Evolutionary conservation across 352 stramenopile genomes (phyloP), one percentile per base, ranked within the genome.

Genomic region (Phytophthora pisi): DNA sequence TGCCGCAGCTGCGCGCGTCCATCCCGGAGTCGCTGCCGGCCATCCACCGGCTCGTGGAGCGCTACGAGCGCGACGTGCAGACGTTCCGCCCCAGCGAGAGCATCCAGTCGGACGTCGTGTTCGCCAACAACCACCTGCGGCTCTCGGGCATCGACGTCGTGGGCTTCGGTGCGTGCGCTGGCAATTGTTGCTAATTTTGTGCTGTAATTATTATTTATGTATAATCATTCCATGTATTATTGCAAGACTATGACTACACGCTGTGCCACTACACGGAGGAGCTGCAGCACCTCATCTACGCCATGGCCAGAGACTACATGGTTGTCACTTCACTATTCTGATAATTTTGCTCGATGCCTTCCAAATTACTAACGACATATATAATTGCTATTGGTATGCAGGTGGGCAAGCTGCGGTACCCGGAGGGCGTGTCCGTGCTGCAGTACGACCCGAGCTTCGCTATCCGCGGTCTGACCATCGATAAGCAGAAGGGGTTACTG

Each of bases 221-320:
- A 20, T 20, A 20, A 20, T 20, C 20, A 20, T 20, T 20, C 20
- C 20, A 20, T 20, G 20, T 20, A 20, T 20, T 20, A 20, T 20
- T 20, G 20, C 1, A 20, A 20, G 20, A 98, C 69, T 98, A 97
- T 58, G 95, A 98, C 75, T 98, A 98, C 72, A 98, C 93, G 34
- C 72, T 98, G 6, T 95, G 95, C 13, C 94, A 97, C 50, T 98
- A 98, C 78, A 97, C 79, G 1, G 81, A 96, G 49, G 86, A 97
- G 68, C 74, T 98, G 5, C 82, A 98, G 65, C 79, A 93, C 24
- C 84, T 98, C 24, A 98, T 98, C 66, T 98, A 98, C 72, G 76
- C 88, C 23, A 97, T 97, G 91, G 90, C 93, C 13, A 74, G 93
- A 20, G 87, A 94, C 46, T 82, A 92, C 38, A 69, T 98, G 70